phyloP scores from a whole-genome alignment of 2,329 filamentous ascomycete genomes.

The Apiospora phragmitis region DNA sequence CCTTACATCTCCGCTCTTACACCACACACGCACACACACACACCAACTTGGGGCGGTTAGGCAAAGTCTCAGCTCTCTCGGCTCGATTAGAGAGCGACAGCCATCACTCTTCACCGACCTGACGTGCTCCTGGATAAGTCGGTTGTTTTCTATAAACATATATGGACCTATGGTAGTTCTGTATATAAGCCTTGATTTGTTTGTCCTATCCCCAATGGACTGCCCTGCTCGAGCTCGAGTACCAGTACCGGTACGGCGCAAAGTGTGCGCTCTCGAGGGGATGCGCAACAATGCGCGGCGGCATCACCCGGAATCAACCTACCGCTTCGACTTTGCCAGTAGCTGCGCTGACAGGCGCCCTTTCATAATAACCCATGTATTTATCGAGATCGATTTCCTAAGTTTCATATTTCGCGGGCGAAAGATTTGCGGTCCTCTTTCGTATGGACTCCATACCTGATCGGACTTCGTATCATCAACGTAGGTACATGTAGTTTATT shows the following conservation, averaged over 20 bases:
- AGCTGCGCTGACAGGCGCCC: neutral
- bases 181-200: neutral
- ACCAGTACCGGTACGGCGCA: slow-evolving; percentile 1
- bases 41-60: neutral
- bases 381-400: neutral
- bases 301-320: slow-evolving; percentile 6
- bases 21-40: slow-evolving; percentile 10
- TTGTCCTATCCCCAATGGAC: neutral
- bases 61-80: slow-evolving; percentile 7
- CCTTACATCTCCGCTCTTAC: slow-evolving; percentile 3
- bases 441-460: neutral
- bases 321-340: neutral
- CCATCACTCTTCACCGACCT: neutral
- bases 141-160: neutral
- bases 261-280: slow-evolving; percentile 6
- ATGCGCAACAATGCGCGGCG: slow-evolving; percentile 7
- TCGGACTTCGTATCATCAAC: neutral
- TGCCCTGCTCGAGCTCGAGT: neutral
- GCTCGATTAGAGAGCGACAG: neutral
- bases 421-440: slow-evolving; percentile 5
- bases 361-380: neutral
- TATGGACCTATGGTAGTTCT: neutral
- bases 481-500: neutral
- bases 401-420: neutral
- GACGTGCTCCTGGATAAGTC: neutral